Percentiles rank a stretch among this genome's conserved stretches.
phyloP scores from a whole-genome alignment of 108 stramenopile species.

The Nitzschia sp. region DNA sequence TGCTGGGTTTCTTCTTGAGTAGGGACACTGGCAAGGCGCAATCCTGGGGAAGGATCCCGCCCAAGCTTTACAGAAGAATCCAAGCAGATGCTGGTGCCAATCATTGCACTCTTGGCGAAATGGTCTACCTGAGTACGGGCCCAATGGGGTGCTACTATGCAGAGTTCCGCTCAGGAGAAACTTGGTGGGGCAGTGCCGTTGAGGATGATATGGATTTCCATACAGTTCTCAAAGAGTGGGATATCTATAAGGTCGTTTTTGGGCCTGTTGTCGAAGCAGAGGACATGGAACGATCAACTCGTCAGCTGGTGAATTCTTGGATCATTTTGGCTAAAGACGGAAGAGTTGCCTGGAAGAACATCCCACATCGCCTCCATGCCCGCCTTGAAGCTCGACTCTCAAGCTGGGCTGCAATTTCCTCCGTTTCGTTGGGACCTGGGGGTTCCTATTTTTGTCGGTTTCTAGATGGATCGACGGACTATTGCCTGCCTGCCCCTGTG shows the following conservation, averaged over 20 bases:
- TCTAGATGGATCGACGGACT: slow-evolving; percentile 74
- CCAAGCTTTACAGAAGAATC: slow-evolving; percentile 40
- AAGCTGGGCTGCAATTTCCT: slow-evolving; percentile 54
- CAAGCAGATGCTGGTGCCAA: slow-evolving; percentile 19
- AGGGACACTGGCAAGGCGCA: slow-evolving; percentile 33
- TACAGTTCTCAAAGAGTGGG: slow-evolving; percentile 50
- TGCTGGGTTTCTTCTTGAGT: slow-evolving; percentile 33
- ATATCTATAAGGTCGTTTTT: slow-evolving; percentile 74
- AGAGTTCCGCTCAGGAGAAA: slow-evolving; percentile 65
- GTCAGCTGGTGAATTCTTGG: slow-evolving; percentile 46
- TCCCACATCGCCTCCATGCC: slow-evolving; percentile 62
- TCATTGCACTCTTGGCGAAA: slow-evolving; percentile 14
- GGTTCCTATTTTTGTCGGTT: slow-evolving; percentile 75
- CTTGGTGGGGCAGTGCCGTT: slow-evolving; percentile 62
- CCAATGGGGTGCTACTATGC: slow-evolving; percentile 67
- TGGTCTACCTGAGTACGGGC: slow-evolving; percentile 66
- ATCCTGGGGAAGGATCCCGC: slow-evolving; percentile 39
- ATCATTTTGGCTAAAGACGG: slow-evolving; percentile 71
- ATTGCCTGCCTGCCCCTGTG: slow-evolving; percentile 58
- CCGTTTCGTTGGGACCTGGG: slow-evolving; percentile 68
- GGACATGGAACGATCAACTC: slow-evolving; percentile 11
- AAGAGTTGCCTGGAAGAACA: slow-evolving; percentile 68
- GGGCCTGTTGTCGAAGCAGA: slow-evolving; percentile 35
- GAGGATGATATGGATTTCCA: slow-evolving; percentile 60
- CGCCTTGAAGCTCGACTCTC: slow-evolving; percentile 43